Percentiles rank a stretch among this genome's conserved stretches.
phyloP scores from a whole-genome alignment of 192 early-diverging fungal genomes.

The Coemansia sp. region DNA sequence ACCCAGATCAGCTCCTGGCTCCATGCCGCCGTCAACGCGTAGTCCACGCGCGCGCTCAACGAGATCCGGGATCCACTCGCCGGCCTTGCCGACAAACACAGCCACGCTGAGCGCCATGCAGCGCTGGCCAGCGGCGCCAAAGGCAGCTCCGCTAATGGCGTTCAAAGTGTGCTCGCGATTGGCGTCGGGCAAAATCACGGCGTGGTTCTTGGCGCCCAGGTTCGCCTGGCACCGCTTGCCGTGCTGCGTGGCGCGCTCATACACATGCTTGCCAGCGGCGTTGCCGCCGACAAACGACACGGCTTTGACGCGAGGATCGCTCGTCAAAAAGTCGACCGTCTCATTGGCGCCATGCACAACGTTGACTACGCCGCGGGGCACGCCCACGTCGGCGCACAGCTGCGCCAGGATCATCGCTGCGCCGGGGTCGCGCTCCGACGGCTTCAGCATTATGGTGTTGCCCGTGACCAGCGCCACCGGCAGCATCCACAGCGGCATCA shows the following conservation, averaged over 20 bases:
- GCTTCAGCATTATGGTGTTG: constrained; percentile 92
- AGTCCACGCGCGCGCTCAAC: constrained; percentile 84
- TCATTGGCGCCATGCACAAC: constrained; percentile 87
- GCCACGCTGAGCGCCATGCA: constrained; percentile 97
- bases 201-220: constrained; percentile 98
- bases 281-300: constrained; percentile 96
- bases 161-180: constrained; percentile 96
- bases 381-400: constrained; percentile 86
- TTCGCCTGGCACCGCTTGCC: constrained; percentile 98
- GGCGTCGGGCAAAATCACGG: constrained; percentile 91
- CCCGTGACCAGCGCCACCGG: constrained; percentile 92
- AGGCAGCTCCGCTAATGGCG: constrained; percentile 89
- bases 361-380: constrained; percentile 91
- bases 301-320: constrained; percentile 82
- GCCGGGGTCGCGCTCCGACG: constrained; percentile 92
- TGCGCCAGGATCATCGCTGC: constrained; percentile 89
- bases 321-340: constrained; percentile 91
- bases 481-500: constrained; percentile 97
- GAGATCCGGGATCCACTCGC: constrained; percentile 86
- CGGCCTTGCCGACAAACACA: constrained; percentile 86
- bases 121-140: constrained; percentile 97
- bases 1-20: constrained; percentile 85
- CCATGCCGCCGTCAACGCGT: constrained; percentile 84
- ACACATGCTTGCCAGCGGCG: constrained; percentile 87
- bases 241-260: constrained; percentile 80